These are phyloP conservation scores for Trichosporon coremiiforme DNA, from an alignment of 1,284 basidiomycete species.

Conservation along the genomic window DNA sequence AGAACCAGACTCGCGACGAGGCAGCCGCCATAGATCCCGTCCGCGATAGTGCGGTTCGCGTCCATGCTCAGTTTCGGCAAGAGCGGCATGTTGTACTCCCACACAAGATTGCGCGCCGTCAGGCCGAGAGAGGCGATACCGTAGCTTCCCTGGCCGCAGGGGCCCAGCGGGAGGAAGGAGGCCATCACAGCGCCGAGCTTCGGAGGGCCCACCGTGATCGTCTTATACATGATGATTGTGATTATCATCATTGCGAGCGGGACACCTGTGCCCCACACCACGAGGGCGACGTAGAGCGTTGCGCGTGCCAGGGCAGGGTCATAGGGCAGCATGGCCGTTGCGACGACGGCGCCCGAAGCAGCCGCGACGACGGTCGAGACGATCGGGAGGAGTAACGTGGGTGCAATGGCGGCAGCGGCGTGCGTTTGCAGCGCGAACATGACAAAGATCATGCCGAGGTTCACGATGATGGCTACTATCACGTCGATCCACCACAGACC, in stretches of 20 bases:
- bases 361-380: slow-evolving; percentile 70
- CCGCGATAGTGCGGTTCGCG: slow-evolving; percentile 41
- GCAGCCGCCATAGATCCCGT: slow-evolving; percentile 57
- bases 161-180: slow-evolving; percentile 64
- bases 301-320: slow-evolving; percentile 62
- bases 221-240: slow-evolving; percentile 62
- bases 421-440: slow-evolving; percentile 69
- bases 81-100: slow-evolving; percentile 44
- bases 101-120: slow-evolving; percentile 58
- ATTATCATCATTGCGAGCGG: slow-evolving; percentile 63
- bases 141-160: slow-evolving; percentile 66
- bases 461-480: slow-evolving; percentile 59
- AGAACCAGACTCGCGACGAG: slow-evolving; percentile 52
- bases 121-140: slow-evolving; percentile 63
- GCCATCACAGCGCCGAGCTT: slow-evolving; percentile 62
- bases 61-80: slow-evolving; percentile 48
- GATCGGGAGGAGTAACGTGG: slow-evolving; percentile 70
- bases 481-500: slow-evolving; percentile 74
- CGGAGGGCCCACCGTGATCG: slow-evolving; percentile 56
- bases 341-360: slow-evolving; percentile 66
- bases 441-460: slow-evolving; percentile 25
- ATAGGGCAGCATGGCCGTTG: slow-evolving; percentile 59
- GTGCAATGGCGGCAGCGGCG: slow-evolving; percentile 62
- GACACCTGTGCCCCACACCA: slow-evolving; percentile 58
- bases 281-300: slow-evolving; percentile 61